Evolutionary conservation across 2,329 filamentous ascomycete species (phyloP).

Genomic region (Escovopsis sp.): DNA sequence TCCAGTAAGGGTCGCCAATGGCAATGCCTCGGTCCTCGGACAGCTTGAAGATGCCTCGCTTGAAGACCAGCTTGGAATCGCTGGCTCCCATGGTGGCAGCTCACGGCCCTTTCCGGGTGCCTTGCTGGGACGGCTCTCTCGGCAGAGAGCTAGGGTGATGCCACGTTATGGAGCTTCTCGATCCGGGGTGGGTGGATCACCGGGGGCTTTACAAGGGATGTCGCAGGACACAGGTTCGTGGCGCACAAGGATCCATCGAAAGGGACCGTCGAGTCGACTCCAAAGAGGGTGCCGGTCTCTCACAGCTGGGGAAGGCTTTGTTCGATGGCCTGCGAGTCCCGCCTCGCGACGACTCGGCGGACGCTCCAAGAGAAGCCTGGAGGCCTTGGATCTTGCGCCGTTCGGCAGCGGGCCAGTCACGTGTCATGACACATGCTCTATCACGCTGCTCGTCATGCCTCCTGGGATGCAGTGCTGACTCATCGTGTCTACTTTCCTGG

Average conservation of each 20-base stretch:
- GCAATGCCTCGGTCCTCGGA: constrained; percentile 84
- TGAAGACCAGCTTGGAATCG: constrained; percentile 97
- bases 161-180: constrained; percentile 3
- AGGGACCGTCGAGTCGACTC: too few relatives aligned
- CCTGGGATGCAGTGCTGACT: too few relatives aligned
- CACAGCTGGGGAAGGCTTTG: too few relatives aligned
- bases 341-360: too few relatives aligned
- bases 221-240: neutral
- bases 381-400: too few relatives aligned
- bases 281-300: neutral
- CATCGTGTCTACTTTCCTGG: too few relatives aligned
- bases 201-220: neutral
- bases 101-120: constrained; percentile 9
- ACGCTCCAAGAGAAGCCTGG: too few relatives aligned
- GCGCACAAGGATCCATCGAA: too few relatives aligned
- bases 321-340: too few relatives aligned
- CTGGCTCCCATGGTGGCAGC: constrained; percentile 69
- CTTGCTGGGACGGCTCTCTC: neutral
- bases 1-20: constrained; percentile 84
- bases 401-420: too few relatives aligned
- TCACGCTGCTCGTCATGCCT: neutral
- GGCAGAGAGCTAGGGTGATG: constrained; percentile 1
- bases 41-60: constrained; percentile 91
- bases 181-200: constrained; percentile 3
- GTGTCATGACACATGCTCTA: neutral